A percentile compares a stretch with the other conserved stretches of the same genome.
Conservation (phyloP, 2,329 filamentous ascomycete species). For the Aspergillus tanneri region DNA sequence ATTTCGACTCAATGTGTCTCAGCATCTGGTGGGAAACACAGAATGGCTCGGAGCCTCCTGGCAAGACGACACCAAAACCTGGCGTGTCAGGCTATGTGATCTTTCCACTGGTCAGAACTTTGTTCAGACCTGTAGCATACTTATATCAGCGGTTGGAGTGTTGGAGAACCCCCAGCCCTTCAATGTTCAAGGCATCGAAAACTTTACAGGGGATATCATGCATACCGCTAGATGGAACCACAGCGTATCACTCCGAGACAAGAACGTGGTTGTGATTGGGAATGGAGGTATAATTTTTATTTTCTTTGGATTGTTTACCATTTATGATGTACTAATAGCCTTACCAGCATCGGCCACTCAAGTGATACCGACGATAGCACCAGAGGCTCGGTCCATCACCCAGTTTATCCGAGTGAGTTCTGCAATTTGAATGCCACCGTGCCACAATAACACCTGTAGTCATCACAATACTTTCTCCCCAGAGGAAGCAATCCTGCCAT, state of each 20-base stretch:
- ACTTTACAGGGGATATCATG: conserved; percentile 12
- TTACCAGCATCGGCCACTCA: conserved; percentile 16
- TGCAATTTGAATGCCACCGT: background rate
- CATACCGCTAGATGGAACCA: conserved; percentile 18
- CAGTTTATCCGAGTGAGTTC: conserved; percentile 19
- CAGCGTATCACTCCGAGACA: background rate
- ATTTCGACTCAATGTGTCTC: background rate
- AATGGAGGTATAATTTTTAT: conserved; percentile 14
- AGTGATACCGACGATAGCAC: conserved; percentile 11
- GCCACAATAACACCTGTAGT: conserved; percentile 2
- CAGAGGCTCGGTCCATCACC: conserved; percentile 9
- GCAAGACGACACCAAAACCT: conserved; percentile 8
- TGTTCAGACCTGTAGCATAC: conserved; percentile 7
- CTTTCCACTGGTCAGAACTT: conserved; percentile 1
- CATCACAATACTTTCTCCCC: conserved; percentile 14
- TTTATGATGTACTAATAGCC: background rate
- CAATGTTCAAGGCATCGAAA: conserved; percentile 4
- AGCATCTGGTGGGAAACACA: conserved; percentile 7
- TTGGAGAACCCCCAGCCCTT: conserved; percentile 10
- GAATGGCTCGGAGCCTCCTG: conserved; percentile 16
- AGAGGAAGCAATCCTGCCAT: conserved; percentile 4
- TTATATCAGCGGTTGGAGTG: conserved; percentile 18
- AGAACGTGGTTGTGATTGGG: conserved; percentile 17
- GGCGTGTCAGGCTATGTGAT: conserved; percentile 9
- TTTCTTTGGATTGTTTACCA: too few species aligned